Conservation (phyloP, 2,329 filamentous ascomycete species). For the Xylariaceae sp. region DNA sequence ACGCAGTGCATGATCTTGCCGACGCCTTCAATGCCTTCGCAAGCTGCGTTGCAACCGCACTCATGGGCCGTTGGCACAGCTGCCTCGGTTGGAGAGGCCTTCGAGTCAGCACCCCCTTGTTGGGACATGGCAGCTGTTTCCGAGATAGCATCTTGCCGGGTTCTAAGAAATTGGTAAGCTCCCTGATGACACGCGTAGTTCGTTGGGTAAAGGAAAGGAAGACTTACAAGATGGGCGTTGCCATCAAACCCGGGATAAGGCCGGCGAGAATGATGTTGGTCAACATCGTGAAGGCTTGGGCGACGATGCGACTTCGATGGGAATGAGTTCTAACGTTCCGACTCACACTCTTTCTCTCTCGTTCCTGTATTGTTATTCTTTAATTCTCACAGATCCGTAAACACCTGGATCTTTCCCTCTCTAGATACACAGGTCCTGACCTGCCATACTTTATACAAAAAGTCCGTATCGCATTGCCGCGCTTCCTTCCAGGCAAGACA, state of each 20-base stretch:
- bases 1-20: conserved; percentile 2
- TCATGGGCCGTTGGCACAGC: not conserved
- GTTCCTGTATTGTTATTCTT: not conserved
- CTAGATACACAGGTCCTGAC: not conserved
- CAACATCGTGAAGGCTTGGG: conserved; percentile 24
- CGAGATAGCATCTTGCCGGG: not conserved
- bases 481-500: not conserved
- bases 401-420: not conserved
- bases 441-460: conserved; percentile 17
- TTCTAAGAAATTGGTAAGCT: conserved; percentile 2
- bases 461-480: not conserved
- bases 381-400: too few species aligned
- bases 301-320: conserved; percentile 1
- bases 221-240: conserved; percentile 28
- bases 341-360: not conserved
- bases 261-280: conserved; percentile 26
- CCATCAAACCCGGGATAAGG: conserved; percentile 27
- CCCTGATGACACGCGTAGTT: too few species aligned
- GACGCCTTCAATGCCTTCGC: conserved; percentile 9
- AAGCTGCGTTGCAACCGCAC: conserved; percentile 18
- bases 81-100: not conserved
- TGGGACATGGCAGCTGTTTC: not conserved
- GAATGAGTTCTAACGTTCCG: not conserved
- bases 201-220: not conserved
- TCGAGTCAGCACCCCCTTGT: not conserved